Evolutionary conservation across 768 basidiomycete genomes (phyloP).

Genomic region (Coprinellus aureogranulatus): DNA sequence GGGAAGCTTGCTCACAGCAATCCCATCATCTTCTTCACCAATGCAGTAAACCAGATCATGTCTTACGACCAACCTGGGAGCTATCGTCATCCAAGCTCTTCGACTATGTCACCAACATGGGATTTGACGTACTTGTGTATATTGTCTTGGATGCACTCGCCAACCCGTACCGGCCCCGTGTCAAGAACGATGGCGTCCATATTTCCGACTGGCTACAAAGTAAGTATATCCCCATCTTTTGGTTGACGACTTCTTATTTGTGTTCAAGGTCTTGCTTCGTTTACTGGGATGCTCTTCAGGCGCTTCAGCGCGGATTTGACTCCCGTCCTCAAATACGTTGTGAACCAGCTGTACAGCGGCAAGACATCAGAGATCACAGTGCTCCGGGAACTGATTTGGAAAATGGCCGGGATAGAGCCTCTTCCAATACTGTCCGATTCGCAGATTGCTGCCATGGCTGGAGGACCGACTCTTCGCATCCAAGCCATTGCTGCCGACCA

Average conservation of each 20-base stretch:
- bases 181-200: conserved; percentile 92
- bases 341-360: conserved; percentile 82
- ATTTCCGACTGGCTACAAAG: conserved; percentile 90
- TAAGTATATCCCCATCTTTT: conserved; percentile 40
- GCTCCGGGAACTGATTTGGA: conserved; percentile 88
- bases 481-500: conserved; percentile 83
- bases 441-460: conserved; percentile 88
- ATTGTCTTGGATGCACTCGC: conserved; percentile 84
- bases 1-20: conserved; percentile 95
- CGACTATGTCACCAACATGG: conserved; percentile 89
- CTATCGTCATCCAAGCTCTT: conserved; percentile 84
- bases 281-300: conserved; percentile 88
- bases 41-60: conserved; percentile 91
- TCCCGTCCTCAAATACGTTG: conserved; percentile 84
- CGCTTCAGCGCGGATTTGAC: conserved; percentile 82
- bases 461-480: conserved; percentile 80
- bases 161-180: conserved; percentile 73
- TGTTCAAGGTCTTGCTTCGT: conserved; percentile 77
- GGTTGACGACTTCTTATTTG: conserved; percentile 12
- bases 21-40: conserved; percentile 85
- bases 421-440: conserved; percentile 85
- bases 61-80: conserved; percentile 92
- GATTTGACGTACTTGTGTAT: conserved; percentile 90
- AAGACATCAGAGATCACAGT: conserved; percentile 88
- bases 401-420: conserved; percentile 93